Evolutionary conservation across 2,329 filamentous ascomycete species (phyloP), one percentile per base, ranked within the genome.

Genomic region (Daldinia eschscholtzii): DNA sequence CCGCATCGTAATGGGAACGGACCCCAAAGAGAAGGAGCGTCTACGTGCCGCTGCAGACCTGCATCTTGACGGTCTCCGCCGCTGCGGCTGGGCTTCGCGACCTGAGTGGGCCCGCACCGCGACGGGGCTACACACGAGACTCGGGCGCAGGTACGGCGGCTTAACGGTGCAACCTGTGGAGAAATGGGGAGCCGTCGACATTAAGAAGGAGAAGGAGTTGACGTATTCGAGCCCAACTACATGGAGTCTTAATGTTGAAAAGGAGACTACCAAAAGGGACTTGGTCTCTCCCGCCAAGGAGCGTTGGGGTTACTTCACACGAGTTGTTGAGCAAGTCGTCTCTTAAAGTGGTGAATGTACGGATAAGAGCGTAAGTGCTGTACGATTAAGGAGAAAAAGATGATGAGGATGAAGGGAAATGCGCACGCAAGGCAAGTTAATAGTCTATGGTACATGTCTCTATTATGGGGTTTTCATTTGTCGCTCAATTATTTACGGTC

Each of bases 1-100:
- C 37, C 59, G 64, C 6, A 20, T 50, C 35, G 44, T 48, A n/a
- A 48, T 18, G 7, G 53, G 60, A 33, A 61, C 52, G 20, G 63
- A 63, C 12, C 44, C 46, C 3, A 56, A 64, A 23, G 70, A 68
- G 56, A 70, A 71, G 1, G 71, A 73, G 23, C 48, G 48, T 4
- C 64, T 75, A 20, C 72, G 73, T 6, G 62, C 39, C 3, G 62
- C 39, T 2, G 72, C 70, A 0, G 73, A 75, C 30, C 5, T 61
- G 2, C 72, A 75, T 37, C 66, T 75, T 6, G 71, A 72, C 39
- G 72, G 72, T n/a, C 56, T 75, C 52, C 68, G 74, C 2, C 66
- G 72, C 6, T 74, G 72, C 61, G 72, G 70, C 12, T 73, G 73
- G 73, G 68, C 70, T 0, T 48, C 65, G 9, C 58, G 72, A 9